Evolutionary conservation across 2,329 filamentous ascomycete species (phyloP).

Genomic region (Alternaria sp.): DNA sequence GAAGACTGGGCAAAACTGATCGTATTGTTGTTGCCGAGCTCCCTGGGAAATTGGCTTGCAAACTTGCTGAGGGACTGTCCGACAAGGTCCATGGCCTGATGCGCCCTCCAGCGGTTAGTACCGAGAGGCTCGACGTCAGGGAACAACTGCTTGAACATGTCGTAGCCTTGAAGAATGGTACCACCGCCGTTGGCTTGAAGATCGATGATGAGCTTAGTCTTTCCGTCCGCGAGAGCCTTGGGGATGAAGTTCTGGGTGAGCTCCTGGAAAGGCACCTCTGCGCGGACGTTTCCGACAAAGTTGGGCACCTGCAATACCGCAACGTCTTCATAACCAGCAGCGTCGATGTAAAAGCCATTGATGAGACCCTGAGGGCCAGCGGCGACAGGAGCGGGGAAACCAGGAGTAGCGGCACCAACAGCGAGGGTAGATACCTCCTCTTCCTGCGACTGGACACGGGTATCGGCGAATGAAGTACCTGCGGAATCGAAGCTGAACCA

Average conservation of each 20-base stretch:
- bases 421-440: constrained; percentile 9
- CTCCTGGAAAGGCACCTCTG: constrained; percentile 46
- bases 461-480: background rate
- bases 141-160: constrained; percentile 66
- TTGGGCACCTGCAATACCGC: constrained; percentile 54
- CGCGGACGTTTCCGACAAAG: constrained; percentile 42
- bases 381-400: constrained; percentile 53
- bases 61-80: constrained; percentile 49
- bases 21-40: constrained; percentile 45
- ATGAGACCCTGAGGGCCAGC: constrained; percentile 50
- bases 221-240: constrained; percentile 56
- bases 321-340: constrained; percentile 52
- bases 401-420: constrained; percentile 39
- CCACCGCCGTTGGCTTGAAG: constrained; percentile 66
- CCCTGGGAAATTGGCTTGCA: constrained; percentile 42
- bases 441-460: background rate
- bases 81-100: constrained; percentile 55
- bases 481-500: constrained; percentile 44
- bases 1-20: constrained; percentile 47
- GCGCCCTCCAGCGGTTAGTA: constrained; percentile 59
- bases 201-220: constrained; percentile 67
- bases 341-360: constrained; percentile 55
- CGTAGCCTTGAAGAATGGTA: constrained; percentile 64
- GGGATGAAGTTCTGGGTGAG: constrained; percentile 52
- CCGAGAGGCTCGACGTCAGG: constrained; percentile 58